Conservation (phyloP, 31 red algal species). For the Endocladia muricata region DNA sequence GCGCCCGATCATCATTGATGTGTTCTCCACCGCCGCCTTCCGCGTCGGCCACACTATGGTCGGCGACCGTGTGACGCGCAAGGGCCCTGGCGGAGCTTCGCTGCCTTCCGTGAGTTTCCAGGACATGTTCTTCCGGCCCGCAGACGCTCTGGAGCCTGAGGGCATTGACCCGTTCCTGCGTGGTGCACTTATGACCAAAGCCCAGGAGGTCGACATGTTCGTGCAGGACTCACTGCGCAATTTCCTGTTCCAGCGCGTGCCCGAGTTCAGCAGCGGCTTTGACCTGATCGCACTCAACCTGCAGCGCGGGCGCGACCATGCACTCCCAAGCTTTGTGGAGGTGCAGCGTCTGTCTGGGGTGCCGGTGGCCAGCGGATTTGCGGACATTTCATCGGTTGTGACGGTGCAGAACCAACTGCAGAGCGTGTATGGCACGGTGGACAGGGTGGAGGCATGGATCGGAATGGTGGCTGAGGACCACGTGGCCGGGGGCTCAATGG, state of each 20-base stretch:
- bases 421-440: conserved; percentile 27
- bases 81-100: background rate
- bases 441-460: conserved; percentile 37
- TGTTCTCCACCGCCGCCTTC: conserved; percentile 55
- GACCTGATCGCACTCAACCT: conserved; percentile 64
- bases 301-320: conserved; percentile 71
- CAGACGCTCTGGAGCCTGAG: background rate
- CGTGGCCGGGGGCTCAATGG: conserved; percentile 13
- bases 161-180: conserved; percentile 37
- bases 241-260: conserved; percentile 41
- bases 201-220: conserved; percentile 47
- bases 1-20: conserved; percentile 17
- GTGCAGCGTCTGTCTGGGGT: conserved; percentile 21
- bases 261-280: background rate
- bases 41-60: conserved; percentile 78
- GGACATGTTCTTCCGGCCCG: conserved; percentile 42
- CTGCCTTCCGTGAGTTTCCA: conserved; percentile 2
- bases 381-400: conserved; percentile 23
- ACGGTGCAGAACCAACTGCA: background rate
- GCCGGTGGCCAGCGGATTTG: background rate
- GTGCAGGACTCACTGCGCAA: conserved; percentile 28
- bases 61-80: conserved; percentile 10
- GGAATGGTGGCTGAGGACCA: conserved; percentile 58
- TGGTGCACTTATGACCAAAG: conserved; percentile 15
- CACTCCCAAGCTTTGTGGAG: conserved; percentile 22